Evolutionary conservation across 441 rosid species (phyloP).

Genomic region (Viola pubescens): DNA sequence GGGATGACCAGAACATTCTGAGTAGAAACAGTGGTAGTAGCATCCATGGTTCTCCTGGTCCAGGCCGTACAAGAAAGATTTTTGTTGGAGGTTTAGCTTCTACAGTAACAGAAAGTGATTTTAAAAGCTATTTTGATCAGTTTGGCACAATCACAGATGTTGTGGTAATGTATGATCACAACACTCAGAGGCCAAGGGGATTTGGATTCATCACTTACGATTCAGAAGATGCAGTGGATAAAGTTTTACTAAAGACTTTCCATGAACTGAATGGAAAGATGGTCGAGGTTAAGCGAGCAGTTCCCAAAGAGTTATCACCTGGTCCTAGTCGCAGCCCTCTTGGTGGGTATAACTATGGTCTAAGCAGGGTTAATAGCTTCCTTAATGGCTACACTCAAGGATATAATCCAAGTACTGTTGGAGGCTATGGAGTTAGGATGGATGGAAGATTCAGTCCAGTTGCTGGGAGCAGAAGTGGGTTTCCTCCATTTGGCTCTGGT

Average conservation of each 20-base stretch:
- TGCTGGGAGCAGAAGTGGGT: conserved; percentile 63
- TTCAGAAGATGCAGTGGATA: conserved; percentile 85
- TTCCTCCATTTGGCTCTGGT: conserved; percentile 59
- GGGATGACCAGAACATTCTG: conserved; percentile 78
- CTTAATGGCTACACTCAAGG: conserved; percentile 85
- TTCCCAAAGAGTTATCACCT: conserved; percentile 86
- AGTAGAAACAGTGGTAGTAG: conserved; percentile 54
- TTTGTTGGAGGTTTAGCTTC: conserved; percentile 97
- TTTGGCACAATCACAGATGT: conserved; percentile 84
- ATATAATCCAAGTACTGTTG: conserved; percentile 57
- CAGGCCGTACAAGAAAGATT: conserved; percentile 78
- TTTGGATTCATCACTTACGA: conserved; percentile 98
- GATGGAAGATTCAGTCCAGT: conserved; percentile 82
- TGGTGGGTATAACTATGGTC: conserved; percentile 72
- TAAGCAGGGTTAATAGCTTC: conserved; percentile 62
- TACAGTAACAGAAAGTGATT: conserved; percentile 81
- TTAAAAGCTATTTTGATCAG: conserved; percentile 82
- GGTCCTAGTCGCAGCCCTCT: conserved; percentile 76
- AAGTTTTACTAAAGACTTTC: conserved; percentile 69
- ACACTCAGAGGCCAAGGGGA: conserved; percentile 96
- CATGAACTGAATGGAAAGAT: conserved; percentile 93
- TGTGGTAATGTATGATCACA: conserved; percentile 95
- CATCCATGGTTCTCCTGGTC: conserved; percentile 79
- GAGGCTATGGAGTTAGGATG: conserved; percentile 79
- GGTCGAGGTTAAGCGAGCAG: conserved; percentile 84